Evolutionary conservation across 345 rosid species (phyloP).

Genomic region (Dipteronia dyeriana): DNA sequence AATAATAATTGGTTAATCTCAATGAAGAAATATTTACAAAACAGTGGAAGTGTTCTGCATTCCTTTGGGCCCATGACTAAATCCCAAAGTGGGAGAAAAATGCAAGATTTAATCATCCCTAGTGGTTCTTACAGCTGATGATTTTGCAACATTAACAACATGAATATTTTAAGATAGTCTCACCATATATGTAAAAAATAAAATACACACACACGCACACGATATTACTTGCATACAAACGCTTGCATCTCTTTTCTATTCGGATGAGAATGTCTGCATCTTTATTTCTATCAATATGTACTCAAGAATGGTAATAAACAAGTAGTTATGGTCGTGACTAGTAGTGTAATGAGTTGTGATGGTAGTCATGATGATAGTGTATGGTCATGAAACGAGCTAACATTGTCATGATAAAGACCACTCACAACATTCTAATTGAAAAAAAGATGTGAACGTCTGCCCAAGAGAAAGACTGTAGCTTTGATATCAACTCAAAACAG

Average conservation of each 20-base stretch:
- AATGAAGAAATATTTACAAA: constrained; percentile 1
- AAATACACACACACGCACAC: background rate
- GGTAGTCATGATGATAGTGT: background rate
- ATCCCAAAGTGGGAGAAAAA: background rate
- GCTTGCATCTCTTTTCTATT: background rate
- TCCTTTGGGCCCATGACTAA: background rate
- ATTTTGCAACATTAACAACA: background rate
- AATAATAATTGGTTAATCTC: background rate
- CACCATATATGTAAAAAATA: background rate
- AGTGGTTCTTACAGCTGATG: background rate
- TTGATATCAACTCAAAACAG: background rate
- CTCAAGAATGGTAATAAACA: background rate
- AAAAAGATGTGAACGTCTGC: background rate
- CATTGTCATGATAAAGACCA: background rate
- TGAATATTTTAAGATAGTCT: background rate
- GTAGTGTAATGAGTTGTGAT: background rate
- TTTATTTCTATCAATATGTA: background rate
- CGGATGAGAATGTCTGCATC: background rate
- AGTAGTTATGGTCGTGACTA: background rate
- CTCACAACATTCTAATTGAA: background rate
- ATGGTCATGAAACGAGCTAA: background rate
- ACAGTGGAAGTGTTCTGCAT: background rate
- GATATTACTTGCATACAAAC: background rate
- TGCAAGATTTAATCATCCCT: background rate
- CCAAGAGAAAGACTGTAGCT: background rate